Evolutionary conservation across 306 rosid species (phyloP).

Genomic region (Luffa aegyptiaca): DNA sequence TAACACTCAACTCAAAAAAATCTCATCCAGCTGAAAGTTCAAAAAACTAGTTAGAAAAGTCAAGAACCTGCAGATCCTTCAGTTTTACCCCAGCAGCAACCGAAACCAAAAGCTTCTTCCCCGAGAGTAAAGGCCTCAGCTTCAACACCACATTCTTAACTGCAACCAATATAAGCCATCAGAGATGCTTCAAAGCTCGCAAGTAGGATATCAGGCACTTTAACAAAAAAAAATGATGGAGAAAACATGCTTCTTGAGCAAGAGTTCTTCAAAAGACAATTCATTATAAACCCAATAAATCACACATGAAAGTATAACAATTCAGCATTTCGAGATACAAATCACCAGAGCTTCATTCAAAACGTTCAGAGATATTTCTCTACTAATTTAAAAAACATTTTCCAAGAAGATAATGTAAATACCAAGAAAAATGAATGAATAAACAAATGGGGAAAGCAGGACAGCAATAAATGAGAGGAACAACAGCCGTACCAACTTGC

Average conservation of each 20-base stretch:
- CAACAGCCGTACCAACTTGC: constrained; percentile 46
- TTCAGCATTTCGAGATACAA: background rate
- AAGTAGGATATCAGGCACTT: background rate
- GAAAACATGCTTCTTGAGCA: background rate
- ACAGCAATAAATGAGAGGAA: background rate
- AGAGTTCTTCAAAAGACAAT: background rate
- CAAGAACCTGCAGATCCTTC: constrained; percentile 79
- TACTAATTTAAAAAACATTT: background rate
- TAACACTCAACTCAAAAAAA: background rate
- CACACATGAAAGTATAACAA: background rate
- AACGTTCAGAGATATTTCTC: background rate
- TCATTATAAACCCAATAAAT: background rate
- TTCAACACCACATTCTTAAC: constrained; percentile 50
- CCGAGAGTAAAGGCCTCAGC: constrained; percentile 53
- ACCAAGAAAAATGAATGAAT: background rate
- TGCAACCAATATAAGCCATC: constrained; percentile 20
- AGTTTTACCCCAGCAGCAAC: constrained; percentile 89
- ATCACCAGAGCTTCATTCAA: background rate
- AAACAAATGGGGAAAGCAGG: background rate
- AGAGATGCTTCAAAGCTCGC: background rate
- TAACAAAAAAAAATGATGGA: background rate
- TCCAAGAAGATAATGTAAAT: background rate
- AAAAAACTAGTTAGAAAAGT: background rate
- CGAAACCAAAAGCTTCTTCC: constrained; percentile 81
- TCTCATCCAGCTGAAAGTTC: background rate